A percentile compares a stretch with the other conserved stretches of the same genome.
These are phyloP conservation scores for Phenoliferia sp. DNA, from an alignment of 1,284 basidiomycete species.

Conservation along the genomic window DNA sequence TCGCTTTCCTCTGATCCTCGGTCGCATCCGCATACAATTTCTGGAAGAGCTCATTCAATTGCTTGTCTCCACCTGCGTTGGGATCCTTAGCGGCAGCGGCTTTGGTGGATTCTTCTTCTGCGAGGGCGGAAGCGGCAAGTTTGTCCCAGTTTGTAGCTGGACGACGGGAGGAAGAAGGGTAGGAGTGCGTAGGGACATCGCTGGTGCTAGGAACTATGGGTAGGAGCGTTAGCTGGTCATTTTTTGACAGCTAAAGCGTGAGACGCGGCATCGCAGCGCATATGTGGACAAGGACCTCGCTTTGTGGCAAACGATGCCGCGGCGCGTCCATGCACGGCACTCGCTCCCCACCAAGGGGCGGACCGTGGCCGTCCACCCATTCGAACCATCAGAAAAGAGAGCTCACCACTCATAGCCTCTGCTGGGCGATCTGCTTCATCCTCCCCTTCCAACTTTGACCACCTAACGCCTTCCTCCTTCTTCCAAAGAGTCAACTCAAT, in stretches of 20 bases:
- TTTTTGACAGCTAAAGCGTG: not conserved
- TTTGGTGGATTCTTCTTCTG: conserved; percentile 18
- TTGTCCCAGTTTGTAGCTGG: conserved; percentile 73
- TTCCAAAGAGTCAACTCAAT: conserved; percentile 69
- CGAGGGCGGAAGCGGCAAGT: conserved; percentile 54
- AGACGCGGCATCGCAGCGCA: not conserved
- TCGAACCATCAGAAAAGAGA: not conserved
- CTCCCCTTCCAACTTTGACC: conserved; percentile 65
- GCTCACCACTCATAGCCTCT: conserved; percentile 30
- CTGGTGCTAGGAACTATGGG: not conserved
- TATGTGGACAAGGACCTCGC: not conserved
- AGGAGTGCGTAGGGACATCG: conserved; percentile 19
- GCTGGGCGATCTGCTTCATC: conserved; percentile 40
- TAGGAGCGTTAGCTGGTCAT: not conserved
- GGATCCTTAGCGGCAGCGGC: conserved; percentile 61
- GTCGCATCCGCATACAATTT: conserved; percentile 67
- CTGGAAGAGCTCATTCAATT: conserved; percentile 45
- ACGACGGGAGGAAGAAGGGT: conserved; percentile 37
- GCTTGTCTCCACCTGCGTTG: conserved; percentile 68
- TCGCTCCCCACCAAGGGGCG: not conserved
- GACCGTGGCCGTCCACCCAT: too few species aligned
- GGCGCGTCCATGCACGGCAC: not conserved
- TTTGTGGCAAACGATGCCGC: not conserved
- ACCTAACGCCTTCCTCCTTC: conserved; percentile 55
- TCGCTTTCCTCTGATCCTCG: conserved; percentile 82